Base-by-base conservation (phyloP, 192 early-diverging fungal genomes). In the Mortierella claussenii region DNA sequence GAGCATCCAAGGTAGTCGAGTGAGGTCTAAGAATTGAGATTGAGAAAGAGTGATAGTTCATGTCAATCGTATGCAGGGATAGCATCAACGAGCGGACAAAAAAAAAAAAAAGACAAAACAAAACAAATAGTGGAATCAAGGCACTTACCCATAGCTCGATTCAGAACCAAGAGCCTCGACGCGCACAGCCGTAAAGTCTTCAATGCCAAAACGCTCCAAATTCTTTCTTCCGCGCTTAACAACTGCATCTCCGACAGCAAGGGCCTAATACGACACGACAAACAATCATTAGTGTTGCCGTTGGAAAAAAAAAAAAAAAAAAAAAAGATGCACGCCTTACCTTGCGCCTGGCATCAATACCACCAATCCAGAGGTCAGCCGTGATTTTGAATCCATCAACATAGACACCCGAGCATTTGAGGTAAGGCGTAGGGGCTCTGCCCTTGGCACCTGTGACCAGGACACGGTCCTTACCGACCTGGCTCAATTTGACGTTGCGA, bases 321-420 rank as follows among this genome's bases (percentile, higher is more conserved):
- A 13, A 2, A 5, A 10, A 15, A 2, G 24, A 30, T 31, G 10
- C 26, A 45, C 28, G 12, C 11, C 31, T 42, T 55, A 78, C 86
- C 68, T 90, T 89, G 33, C 82, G 79, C 20, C 76, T 79, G 18
- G 88, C 88, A 63, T 90, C 88, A 33, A 81, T 51, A 30, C 89
- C 89, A 33, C 83, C 88, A 53, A 90, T 83, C 69, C 88, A 58
- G 15, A 90, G 59, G 43, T 87, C 85, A 17, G 79, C 88, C 0
- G 79, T 82, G 69, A 88, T 76, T 64, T 88, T 87, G 75, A 76
- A 89, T 3, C 85, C 85, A 58, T 88, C 88, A 2, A 83, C 69
- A 55, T 81, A 88, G 51, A 90, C 82, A 40, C 89, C 89, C 11
- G 84, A 89, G 33, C 85, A 85, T 48, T 90, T 90, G 27, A 90